Percentiles rank a stretch among this genome's conserved stretches.
These are phyloP conservation scores for Thielaviopsis ethacetica DNA, from an alignment of 2,329 filamentous ascomycete species.

Conservation along the genomic window DNA sequence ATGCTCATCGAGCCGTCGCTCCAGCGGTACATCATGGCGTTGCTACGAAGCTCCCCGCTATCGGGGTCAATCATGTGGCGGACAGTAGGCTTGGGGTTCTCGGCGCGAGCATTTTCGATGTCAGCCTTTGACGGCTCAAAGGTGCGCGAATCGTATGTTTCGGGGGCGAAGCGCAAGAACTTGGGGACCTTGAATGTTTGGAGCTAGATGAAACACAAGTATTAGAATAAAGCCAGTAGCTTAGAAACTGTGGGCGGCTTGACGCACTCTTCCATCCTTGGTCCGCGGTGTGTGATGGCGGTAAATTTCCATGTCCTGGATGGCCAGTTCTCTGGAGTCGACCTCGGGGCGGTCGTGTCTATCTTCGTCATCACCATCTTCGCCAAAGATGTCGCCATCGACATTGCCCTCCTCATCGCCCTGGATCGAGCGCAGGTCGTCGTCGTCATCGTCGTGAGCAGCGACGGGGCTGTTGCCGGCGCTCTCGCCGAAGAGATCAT, in stretches of 20 bases:
- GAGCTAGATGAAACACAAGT: neutral
- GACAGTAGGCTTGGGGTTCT: conserved; percentile 46
- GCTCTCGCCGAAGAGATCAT: conserved; percentile 47
- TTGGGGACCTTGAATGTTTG: conserved; percentile 35
- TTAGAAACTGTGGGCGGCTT: neutral
- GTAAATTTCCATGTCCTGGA: conserved; percentile 48
- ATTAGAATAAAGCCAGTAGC: neutral
- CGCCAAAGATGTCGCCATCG: conserved; percentile 10
- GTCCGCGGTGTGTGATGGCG: conserved; percentile 56
- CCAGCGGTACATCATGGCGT: conserved; percentile 60
- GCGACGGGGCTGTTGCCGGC: conserved; percentile 45
- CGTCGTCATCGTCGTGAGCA: conserved; percentile 40
- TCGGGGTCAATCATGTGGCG: conserved; percentile 52
- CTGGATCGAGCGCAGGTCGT: conserved; percentile 36
- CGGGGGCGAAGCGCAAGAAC: conserved; percentile 55
- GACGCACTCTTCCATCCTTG: conserved; percentile 50
- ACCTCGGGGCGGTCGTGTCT: conserved; percentile 8
- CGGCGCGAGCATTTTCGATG: conserved; percentile 33
- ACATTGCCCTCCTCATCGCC: conserved; percentile 26
- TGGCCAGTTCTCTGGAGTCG: conserved; percentile 31
- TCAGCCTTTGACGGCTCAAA: conserved; percentile 46
- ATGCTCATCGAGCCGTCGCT: conserved; percentile 64
- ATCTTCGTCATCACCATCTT: conserved; percentile 7
- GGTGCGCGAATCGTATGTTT: conserved; percentile 46
- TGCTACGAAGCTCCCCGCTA: conserved; percentile 54